A percentile compares a stretch with the other conserved stretches of the same genome.
Evolutionary conservation across 805 yeast species (phyloP).

Genomic region (Pichia ethanolica): DNA sequence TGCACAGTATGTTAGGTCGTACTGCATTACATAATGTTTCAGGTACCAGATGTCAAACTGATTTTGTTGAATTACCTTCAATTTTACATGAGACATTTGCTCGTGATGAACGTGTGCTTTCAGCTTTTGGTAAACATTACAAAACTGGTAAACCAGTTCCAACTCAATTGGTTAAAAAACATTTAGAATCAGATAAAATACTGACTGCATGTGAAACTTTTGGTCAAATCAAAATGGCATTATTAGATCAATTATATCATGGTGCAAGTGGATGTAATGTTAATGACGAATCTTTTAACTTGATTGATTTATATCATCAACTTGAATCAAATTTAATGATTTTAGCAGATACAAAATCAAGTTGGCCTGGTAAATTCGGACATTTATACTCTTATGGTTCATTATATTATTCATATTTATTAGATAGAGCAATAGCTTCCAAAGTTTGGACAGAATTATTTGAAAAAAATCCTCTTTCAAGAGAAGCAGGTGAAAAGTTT

Average conservation of each 20-base stretch:
- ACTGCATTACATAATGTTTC: conserved; percentile 85
- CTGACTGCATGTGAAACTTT: conserved; percentile 67
- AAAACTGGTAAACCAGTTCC: conserved; percentile 59
- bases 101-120: conserved; percentile 66
- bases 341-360: conserved; percentile 61
- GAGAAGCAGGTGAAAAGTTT: conserved; percentile 70
- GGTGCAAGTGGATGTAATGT: conserved; percentile 30
- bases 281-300: conserved; percentile 37
- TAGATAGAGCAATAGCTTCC: conserved; percentile 89
- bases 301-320: conserved; percentile 56
- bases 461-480: conserved; percentile 57
- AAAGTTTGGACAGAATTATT: conserved; percentile 76
- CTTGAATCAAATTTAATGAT: conserved; percentile 53
- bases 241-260: conserved; percentile 78
- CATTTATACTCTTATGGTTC: conserved; percentile 92
- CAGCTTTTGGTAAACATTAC: conserved; percentile 65
- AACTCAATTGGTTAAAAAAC: conserved; percentile 31
- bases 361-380: conserved; percentile 93
- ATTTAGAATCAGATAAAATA: conserved; percentile 43
- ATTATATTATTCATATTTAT: conserved; percentile 82
- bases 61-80: conserved; percentile 93
- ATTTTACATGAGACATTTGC: conserved; percentile 95
- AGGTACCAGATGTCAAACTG: conserved; percentile 93
- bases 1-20: conserved; percentile 94
- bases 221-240: conserved; percentile 85